Conservation (phyloP, 108 stramenopile genomes). For the Skeletonema grethae region DNA sequence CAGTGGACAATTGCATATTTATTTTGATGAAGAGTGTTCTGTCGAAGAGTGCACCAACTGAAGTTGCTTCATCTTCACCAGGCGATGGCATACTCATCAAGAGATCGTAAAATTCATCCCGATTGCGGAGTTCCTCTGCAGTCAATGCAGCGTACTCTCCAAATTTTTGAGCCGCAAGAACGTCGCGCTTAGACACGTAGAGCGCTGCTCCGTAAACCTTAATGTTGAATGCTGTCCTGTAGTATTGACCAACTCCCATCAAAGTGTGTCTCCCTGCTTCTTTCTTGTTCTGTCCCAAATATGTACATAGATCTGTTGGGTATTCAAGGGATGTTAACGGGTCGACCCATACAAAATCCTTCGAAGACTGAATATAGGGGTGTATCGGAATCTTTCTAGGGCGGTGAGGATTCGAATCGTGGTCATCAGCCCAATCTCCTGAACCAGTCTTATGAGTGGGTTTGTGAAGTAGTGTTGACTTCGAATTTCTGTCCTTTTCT, state of each 20-base stretch:
- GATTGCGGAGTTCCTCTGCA: conserved; percentile 68
- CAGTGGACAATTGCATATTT: conserved; percentile 86
- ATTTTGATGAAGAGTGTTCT: conserved; percentile 80
- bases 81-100: conserved; percentile 63
- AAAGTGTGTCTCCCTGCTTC: conserved; percentile 79
- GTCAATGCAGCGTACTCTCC: conserved; percentile 60
- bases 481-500: not conserved
- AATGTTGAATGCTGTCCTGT: conserved; percentile 74
- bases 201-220: conserved; percentile 88
- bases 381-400: conserved; percentile 64
- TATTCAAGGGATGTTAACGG: conserved; percentile 72
- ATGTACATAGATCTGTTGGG: conserved; percentile 70
- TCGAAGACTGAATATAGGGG: conserved; percentile 74
- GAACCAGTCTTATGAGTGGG: conserved; percentile 1
- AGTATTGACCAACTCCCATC: conserved; percentile 86
- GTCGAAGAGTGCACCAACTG: conserved; percentile 66
- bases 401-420: conserved; percentile 28
- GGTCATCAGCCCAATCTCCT: conserved; percentile 1
- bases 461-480: conserved; percentile 27
- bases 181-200: conserved; percentile 82
- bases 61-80: conserved; percentile 30
- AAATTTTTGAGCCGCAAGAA: conserved; percentile 74
- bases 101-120: conserved; percentile 71
- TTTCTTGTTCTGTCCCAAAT: conserved; percentile 74
- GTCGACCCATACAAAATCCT: conserved; percentile 76